Evolutionary conservation across 2,329 filamentous ascomycete species (phyloP).

Genomic region (Diaporthe longicolla): DNA sequence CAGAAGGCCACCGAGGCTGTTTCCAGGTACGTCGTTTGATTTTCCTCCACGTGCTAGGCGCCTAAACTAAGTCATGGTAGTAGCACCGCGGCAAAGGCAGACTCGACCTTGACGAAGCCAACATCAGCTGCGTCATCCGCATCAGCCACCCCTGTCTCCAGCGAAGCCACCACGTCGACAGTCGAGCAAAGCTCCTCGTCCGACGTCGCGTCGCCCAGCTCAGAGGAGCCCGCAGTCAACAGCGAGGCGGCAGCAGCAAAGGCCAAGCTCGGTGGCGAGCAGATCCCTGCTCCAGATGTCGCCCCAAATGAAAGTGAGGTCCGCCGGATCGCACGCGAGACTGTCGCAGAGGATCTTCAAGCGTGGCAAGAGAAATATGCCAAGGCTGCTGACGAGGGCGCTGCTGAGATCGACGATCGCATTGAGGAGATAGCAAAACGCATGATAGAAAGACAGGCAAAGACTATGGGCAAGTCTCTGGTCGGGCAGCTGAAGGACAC

Average conservation of each 20-base stretch:
- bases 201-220: constrained; percentile 42
- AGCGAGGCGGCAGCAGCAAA: constrained; percentile 45
- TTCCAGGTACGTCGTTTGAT: constrained; percentile 40
- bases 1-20: constrained; percentile 54
- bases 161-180: constrained; percentile 28
- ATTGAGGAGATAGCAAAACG: constrained; percentile 70
- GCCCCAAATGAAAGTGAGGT: constrained; percentile 65
- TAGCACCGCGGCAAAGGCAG: constrained; percentile 49
- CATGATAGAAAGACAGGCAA: constrained; percentile 75
- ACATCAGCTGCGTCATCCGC: constrained; percentile 45
- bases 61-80: neutral
- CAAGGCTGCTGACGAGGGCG: constrained; percentile 86
- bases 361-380: constrained; percentile 92
- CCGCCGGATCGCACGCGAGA: constrained; percentile 72
- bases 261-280: constrained; percentile 46
- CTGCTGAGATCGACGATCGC: constrained; percentile 78
- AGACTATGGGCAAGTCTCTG: constrained; percentile 75
- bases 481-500: constrained; percentile 78
- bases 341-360: constrained; percentile 82
- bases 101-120: constrained; percentile 57
- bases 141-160: constrained; percentile 46
- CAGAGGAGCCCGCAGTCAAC: constrained; percentile 45
- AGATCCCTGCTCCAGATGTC: constrained; percentile 59
- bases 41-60: too few species aligned
- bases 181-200: constrained; percentile 43